Base-by-base conservation (phyloP, 164 flowering plant species). In the Houttuynia cordata region DNA sequence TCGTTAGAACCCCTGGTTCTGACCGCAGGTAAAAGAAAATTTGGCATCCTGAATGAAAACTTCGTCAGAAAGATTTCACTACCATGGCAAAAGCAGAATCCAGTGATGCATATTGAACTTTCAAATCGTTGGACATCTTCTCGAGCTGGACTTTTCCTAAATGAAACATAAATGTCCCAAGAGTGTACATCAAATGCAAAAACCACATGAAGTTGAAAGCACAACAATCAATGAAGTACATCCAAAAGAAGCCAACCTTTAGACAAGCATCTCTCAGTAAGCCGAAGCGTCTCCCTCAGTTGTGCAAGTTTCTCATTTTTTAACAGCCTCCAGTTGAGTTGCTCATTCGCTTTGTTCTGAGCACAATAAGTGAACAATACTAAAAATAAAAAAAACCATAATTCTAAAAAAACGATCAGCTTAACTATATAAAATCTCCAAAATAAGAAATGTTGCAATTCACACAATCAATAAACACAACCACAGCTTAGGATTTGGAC, bases 341-440 rank as follows among this genome's bases (percentile, higher is more conserved):
- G 96, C 64, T 85, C 97, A 76, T 86, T 89, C 19, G 82, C 86
- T 80, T 91, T 91, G 22, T 83, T 86, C 99, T 94, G 73, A 62
- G 51, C 22, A 47, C 20, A 61, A 24, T 5, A 20, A 10, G 30
- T 5, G 15, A 51, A 20, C 24, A 56, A 55, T 12, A 41, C 20
- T 39, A 59, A 41, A 18, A 57, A 10, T 24, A 50, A 3, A n/a
- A 21, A 21, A 42, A 60, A 41, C 8, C 49, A 45, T 12, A 45
- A 14, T 2, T 12, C 8, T 12, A 12, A 45, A 17, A 45, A 45
- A 45, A 45, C 14, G 1, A 12, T 7, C 17, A 7, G 14, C 49
- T 12, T 8, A 45, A 17, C 14, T 12, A 12, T 45, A 45, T 10
- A 45, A 8, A 45, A 45, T 12, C 2, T 45, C 14, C 4, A 45